phyloP scores from a whole-genome alignment of 78 protist species.

The Chrysochromulina parva region DNA sequence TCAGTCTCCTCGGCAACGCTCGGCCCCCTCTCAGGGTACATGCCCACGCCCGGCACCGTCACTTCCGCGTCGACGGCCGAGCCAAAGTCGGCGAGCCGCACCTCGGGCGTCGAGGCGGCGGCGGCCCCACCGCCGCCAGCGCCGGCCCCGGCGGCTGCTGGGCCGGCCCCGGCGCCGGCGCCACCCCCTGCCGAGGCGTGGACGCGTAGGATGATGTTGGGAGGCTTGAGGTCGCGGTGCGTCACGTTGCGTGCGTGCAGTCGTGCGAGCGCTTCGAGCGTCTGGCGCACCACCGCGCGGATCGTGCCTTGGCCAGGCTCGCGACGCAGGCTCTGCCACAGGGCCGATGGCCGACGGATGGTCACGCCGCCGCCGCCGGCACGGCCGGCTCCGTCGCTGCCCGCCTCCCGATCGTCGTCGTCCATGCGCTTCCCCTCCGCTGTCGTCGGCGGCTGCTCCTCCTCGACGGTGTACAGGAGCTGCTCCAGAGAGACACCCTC shows the following conservation, averaged over 20 bases:
- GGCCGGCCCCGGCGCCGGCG: not conserved
- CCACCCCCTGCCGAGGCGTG: not conserved
- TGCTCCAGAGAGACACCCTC: not conserved
- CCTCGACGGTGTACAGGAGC: not conserved
- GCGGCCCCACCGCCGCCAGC: not conserved
- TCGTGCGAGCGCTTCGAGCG: not conserved
- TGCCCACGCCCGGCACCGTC: too few relatives aligned
- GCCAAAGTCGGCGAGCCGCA: constrained; percentile 1
- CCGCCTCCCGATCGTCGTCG: not conserved
- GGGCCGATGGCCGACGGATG: not conserved
- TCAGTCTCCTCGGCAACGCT: not conserved
- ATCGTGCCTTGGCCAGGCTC: not conserved
- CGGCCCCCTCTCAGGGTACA: not conserved
- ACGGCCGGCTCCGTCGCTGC: not conserved
- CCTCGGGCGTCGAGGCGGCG: not conserved
- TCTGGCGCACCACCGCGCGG: not conserved
- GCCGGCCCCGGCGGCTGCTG: not conserved
- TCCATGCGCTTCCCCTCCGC: too few relatives aligned
- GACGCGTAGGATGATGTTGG: not conserved
- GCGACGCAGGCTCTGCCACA: not conserved
- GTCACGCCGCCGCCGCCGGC: not conserved
- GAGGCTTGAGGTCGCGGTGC: constrained; percentile 22
- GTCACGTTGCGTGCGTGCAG: not conserved
- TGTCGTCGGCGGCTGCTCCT: too few relatives aligned
- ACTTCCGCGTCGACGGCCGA: not conserved